phyloP scores from a whole-genome alignment of 768 basidiomycete genomes.

The Clitopilus hobsonii region DNA sequence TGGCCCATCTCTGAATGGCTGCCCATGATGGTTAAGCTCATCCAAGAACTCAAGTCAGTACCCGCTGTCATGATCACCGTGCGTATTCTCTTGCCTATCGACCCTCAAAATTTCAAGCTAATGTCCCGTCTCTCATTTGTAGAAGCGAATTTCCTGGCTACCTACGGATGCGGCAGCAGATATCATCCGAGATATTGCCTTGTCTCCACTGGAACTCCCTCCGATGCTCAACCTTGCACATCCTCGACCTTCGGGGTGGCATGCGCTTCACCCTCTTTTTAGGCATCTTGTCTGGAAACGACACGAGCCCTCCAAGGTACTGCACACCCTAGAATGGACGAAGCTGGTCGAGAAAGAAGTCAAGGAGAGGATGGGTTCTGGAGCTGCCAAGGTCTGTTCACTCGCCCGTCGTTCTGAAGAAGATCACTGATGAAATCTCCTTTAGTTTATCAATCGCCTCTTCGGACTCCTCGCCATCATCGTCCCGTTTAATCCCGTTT shows the following conservation, averaged over 20 bases:
- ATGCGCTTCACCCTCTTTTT: too few relatives aligned
- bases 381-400: too few relatives aligned
- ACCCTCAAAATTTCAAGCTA: background rate
- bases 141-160: slow-evolving; percentile 30
- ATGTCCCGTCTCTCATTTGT: background rate
- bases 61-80: slow-evolving; percentile 13
- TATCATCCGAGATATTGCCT: slow-evolving; percentile 24
- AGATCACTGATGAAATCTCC: too few relatives aligned
- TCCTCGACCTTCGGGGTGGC: slow-evolving; percentile 28
- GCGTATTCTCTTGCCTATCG: slow-evolving; percentile 5
- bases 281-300: too few relatives aligned
- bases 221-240: slow-evolving; percentile 29
- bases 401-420: too few relatives aligned
- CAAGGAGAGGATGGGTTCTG: too few relatives aligned
- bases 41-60: slow-evolving; percentile 17
- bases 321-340: too few relatives aligned
- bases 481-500: too few relatives aligned
- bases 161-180: slow-evolving; percentile 23
- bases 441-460: too few relatives aligned
- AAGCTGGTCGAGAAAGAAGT: too few relatives aligned
- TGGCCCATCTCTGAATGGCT: slow-evolving; percentile 31
- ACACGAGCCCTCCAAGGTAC: too few relatives aligned
- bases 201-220: slow-evolving; percentile 11
- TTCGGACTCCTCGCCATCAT: too few relatives aligned
- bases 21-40: slow-evolving; percentile 27